phyloP scores from a whole-genome alignment of 176 grass and related monocot species.

The Lolium multiflorum region DNA sequence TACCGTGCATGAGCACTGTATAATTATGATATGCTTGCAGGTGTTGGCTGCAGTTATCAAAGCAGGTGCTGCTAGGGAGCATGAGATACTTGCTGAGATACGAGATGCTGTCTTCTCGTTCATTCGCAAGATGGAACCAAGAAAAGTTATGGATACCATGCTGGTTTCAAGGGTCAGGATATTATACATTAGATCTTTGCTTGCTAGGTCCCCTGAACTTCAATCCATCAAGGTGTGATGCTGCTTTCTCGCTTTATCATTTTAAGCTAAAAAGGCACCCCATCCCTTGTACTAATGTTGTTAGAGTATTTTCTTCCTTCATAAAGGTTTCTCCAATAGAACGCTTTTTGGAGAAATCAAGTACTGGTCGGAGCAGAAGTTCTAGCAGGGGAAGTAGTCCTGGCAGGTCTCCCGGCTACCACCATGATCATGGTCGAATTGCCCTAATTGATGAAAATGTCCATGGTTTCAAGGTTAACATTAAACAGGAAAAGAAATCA shows the following conservation, averaged over 20 bases:
- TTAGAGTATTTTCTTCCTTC: conserved; percentile 41
- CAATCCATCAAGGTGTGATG: conserved; percentile 89
- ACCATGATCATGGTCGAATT: conserved; percentile 66
- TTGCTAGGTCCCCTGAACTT: conserved; percentile 96
- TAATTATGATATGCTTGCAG: conserved; percentile 53
- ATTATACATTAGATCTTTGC: conserved; percentile 97
- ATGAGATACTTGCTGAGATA: conserved; percentile 99
- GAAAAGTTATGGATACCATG: conserved; percentile 99
- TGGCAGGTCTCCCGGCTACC: conserved; percentile 77
- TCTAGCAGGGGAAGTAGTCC: conserved; percentile 97
- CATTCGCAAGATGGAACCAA: conserved; percentile 98
- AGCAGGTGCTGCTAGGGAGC: conserved; percentile 96
- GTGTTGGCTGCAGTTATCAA: conserved; percentile 98
- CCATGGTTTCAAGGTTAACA: conserved; percentile 93
- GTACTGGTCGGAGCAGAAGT: conserved; percentile 83
- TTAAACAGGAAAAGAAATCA: conserved; percentile 95
- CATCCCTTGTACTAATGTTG: conserved; percentile 23
- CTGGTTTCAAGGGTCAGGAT: conserved; percentile 98
- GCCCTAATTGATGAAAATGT: conserved; percentile 78
- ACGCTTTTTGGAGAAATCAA: conserved; percentile 91
- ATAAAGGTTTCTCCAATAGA: conserved; percentile 88
- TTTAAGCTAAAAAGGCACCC: conserved; percentile 13
- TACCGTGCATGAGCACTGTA: not conserved
- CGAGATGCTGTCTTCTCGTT: conserved; percentile 95
- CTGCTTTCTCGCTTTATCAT: conserved; percentile 32